Evolutionary conservation across 495 filamentous ascomycete genomes (phyloP).

Genomic region (Amniculicola lignicola): DNA sequence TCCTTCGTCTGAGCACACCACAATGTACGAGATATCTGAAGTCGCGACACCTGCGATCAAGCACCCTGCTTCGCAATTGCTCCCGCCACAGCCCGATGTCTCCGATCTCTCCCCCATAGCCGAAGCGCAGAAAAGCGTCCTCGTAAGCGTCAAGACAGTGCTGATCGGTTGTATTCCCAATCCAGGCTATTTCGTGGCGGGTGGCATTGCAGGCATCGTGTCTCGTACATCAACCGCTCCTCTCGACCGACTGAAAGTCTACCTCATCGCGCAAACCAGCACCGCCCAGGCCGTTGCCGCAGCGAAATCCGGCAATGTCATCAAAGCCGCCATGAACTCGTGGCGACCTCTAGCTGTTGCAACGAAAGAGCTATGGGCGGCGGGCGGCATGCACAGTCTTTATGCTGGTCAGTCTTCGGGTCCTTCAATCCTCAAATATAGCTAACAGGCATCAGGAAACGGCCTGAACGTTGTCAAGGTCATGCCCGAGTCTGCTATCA

Average conservation of each 20-base stretch:
- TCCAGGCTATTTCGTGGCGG: slow-evolving; percentile 96
- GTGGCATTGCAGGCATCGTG: slow-evolving; percentile 85
- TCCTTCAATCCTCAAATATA: slow-evolving; percentile 23
- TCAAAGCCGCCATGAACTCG: slow-evolving; percentile 63
- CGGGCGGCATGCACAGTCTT: slow-evolving; percentile 85
- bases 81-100: slow-evolving; percentile 28
- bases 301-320: slow-evolving; percentile 66
- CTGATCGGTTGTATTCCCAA: slow-evolving; percentile 63
- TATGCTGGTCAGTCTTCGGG: slow-evolving; percentile 73
- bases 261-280: slow-evolving; percentile 87
- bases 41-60: slow-evolving; percentile 1
- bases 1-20: neutral
- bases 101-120: slow-evolving; percentile 5
- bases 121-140: slow-evolving; percentile 16
- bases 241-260: slow-evolving; percentile 94
- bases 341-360: slow-evolving; percentile 69
- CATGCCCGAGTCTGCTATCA: slow-evolving; percentile 96
- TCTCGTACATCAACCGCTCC: slow-evolving; percentile 92
- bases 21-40: slow-evolving; percentile 17
- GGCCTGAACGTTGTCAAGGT: slow-evolving; percentile 96
- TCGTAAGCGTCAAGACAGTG: slow-evolving; percentile 42
- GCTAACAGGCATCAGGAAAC: slow-evolving; percentile 68
- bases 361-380: slow-evolving; percentile 69
- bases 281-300: slow-evolving; percentile 59
- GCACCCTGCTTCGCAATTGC: slow-evolving; percentile 14